Base-by-base conservation (phyloP, 805 yeast genomes). In the Metschnikowia cubensis region DNA sequence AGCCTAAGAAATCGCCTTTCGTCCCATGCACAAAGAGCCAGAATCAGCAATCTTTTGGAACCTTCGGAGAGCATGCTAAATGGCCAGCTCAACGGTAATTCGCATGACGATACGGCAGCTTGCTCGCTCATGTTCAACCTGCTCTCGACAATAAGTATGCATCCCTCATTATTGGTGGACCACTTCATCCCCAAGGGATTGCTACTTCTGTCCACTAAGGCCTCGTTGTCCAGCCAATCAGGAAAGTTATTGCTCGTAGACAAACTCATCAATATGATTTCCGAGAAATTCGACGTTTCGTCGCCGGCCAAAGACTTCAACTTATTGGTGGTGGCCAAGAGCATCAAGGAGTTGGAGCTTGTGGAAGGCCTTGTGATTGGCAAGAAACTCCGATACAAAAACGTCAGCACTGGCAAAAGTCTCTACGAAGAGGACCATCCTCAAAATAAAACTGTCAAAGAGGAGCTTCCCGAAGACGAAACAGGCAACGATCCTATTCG, bases 351-450 rank as follows among this genome's bases (percentile, higher is more conserved):
- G 60, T 63, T 87, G 53, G 95, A 90, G 61, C 68, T 90, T 42
- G 74, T 90, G 6, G 97, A 90, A 64, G 87, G 91, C 0, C 73
- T 85, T 41, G 61, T 89, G 13, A 71, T 86, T n/a, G 97, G 96
- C 2, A 82, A 87, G 59, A 71, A 72, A 35, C 66, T 88, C 35
- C 76, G 77, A 53, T 85, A 86, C 60, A 77, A 76, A 52, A 78
- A 96, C 56, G 78, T 84, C 57, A 81, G 89, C 21, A 88, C 89
- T 14, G 74, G 82, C 0, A 48, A 50, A 18, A 78, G 84, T 17
- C 65, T 85, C 21, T 78, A 74, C 55, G 81, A 78, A 33, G 75
- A 70, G 22, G 41, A 43, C 6, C 33, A 3, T 7, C 18, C 31
- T 13, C 41, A 43, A 18, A 35, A 14, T 4, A 32, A 43, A 6